A percentile compares a stretch with the other conserved stretches of the same genome.
Conservation (phyloP, 2,329 filamentous ascomycete species). For the Ascochyta viciae-villosae region DNA sequence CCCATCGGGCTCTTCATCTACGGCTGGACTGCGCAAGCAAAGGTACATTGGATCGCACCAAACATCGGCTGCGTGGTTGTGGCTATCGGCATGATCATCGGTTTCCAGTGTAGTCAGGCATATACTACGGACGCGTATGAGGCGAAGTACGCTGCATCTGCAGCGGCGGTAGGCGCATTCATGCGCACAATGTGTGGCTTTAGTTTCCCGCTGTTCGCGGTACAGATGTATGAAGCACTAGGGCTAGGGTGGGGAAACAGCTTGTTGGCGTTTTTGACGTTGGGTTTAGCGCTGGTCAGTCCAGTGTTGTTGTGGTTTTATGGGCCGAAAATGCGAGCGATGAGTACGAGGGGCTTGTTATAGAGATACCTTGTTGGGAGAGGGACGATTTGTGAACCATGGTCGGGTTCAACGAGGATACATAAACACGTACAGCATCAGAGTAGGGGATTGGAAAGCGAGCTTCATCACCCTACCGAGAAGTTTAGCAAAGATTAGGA, state of each 20-base stretch:
- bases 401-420: neutral
- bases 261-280: conserved; percentile 59
- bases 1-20: conserved; percentile 57
- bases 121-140: conserved; percentile 70
- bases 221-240: conserved; percentile 63
- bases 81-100: conserved; percentile 56
- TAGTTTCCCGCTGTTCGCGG: conserved; percentile 64
- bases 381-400: neutral
- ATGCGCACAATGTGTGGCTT: conserved; percentile 62
- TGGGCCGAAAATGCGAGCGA: conserved; percentile 43
- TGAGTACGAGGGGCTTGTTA: conserved; percentile 27
- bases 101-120: conserved; percentile 65
- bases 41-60: conserved; percentile 63
- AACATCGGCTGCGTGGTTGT: conserved; percentile 60
- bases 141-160: conserved; percentile 53
- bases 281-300: conserved; percentile 56
- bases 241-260: conserved; percentile 67
- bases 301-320: conserved; percentile 55
- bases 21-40: conserved; percentile 63
- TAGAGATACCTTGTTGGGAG: neutral
- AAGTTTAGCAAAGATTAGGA: too few relatives aligned
- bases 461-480: too few relatives aligned
- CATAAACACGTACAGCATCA: too few relatives aligned
- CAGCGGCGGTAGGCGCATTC: conserved; percentile 68
- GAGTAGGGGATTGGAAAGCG: too few relatives aligned